Evolutionary conservation across 2,329 filamentous ascomycete genomes (phyloP), one percentile per base, ranked within the genome.

Genomic region (Microdochium trichocladiopsis): DNA sequence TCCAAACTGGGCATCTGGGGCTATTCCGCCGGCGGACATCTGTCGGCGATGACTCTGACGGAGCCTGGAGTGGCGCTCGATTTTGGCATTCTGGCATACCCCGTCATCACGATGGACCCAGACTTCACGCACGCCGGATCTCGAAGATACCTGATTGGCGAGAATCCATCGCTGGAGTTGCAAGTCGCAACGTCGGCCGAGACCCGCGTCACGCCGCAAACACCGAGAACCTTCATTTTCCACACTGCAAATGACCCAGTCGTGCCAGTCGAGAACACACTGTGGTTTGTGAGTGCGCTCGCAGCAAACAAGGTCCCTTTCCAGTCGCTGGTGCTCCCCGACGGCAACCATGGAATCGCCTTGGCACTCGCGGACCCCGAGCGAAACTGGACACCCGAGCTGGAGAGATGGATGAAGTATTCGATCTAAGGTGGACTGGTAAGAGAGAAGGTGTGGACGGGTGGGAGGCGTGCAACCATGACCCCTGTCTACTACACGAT

Each of bases 1-100:
- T 31, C 41, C 25, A 61, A 58, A 45, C 58, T 60, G 14, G 58
- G 58, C 25, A 56, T 61, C 48, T 61, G 58, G 58, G 58, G 58
- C 14, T 61, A 56, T 51, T 61, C 58, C 23, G 58, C 58, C 5
- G 58, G 58, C 25, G 58, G 57, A 16, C 58, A 61, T 48, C 55
- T 61, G 11, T 51, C 58, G 2, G 58, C 58, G 14, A 50, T 59
- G 33, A 61, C 57, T 3, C 50, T 56, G 8, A 60, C 58, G 22
- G 53, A 58, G 47, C 58, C 56, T 5, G 51, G 45, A n/a, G 52
- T 53, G 11, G 33, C 24, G 2, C 53, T 61, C 25, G 58, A 61
- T 48, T 60, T 61, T n/a, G 58, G 53, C 48, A 55, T 61, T 41
- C 58, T 61, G 8, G 48, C 58, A 1, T 61, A 61, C 45, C 58